phyloP scores from a whole-genome alignment of 2,329 filamentous ascomycete genomes.

The Fusarium camptoceras region DNA sequence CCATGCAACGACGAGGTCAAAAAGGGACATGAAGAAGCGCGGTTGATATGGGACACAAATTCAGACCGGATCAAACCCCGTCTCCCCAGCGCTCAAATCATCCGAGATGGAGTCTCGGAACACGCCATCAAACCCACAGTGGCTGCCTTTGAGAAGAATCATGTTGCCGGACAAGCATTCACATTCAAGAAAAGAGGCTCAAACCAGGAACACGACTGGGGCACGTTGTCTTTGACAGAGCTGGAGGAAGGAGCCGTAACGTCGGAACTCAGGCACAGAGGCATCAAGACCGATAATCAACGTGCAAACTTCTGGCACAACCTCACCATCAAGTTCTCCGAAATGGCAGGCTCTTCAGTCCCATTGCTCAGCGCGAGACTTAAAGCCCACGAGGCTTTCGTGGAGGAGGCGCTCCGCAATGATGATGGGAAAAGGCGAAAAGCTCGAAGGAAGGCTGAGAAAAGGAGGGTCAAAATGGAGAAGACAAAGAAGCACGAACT shows the following conservation, averaged over 20 bases:
- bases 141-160: slow-evolving; percentile 32
- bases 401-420: slow-evolving; percentile 36
- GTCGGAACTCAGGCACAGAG: slow-evolving; percentile 31
- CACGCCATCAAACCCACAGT: slow-evolving; percentile 43
- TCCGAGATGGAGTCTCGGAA: slow-evolving; percentile 43
- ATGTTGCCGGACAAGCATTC: slow-evolving; percentile 30
- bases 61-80: slow-evolving; percentile 12
- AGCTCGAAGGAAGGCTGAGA: not conserved
- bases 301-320: slow-evolving; percentile 45
- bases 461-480: slow-evolving; percentile 2
- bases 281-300: slow-evolving; percentile 28
- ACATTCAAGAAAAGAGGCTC: not conserved
- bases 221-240: slow-evolving; percentile 10
- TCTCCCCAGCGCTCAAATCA: slow-evolving; percentile 11
- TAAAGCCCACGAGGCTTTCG: slow-evolving; percentile 38
- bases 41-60: not conserved
- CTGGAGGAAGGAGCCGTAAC: slow-evolving; percentile 18
- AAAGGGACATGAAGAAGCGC: slow-evolving; percentile 13
- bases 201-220: slow-evolving; percentile 27
- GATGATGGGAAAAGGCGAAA: not conserved
- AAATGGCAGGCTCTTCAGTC: slow-evolving; percentile 28
- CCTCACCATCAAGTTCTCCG: slow-evolving; percentile 40
- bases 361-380: slow-evolving; percentile 45
- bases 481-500: slow-evolving; percentile 16
- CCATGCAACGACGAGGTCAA: not conserved